Percentiles rank a stretch among this genome's conserved stretches.
These are phyloP conservation scores for Mycena haematopus DNA, from an alignment of 768 basidiomycete genomes.

Conservation along the genomic window DNA sequence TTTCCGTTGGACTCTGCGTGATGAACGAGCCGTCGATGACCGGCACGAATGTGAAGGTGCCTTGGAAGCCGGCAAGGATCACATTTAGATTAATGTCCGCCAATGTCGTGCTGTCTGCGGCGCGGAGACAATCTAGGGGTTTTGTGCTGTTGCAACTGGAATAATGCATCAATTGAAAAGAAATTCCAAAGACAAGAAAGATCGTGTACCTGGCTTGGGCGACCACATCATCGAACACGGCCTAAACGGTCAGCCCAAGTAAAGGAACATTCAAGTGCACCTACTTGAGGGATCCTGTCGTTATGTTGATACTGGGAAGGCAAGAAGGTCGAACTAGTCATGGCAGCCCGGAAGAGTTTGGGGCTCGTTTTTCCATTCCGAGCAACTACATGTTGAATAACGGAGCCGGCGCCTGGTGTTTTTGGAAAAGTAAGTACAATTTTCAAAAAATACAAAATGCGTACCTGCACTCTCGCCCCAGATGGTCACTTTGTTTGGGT, in stretches of 20 bases:
- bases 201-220: not conserved
- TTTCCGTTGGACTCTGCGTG: constrained; percentile 37
- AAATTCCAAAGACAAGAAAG: not conserved
- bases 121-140: not conserved
- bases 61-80: not conserved
- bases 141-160: not conserved
- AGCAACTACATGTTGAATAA: constrained; percentile 40
- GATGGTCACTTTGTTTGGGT: constrained; percentile 33
- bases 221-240: not conserved
- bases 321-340: constrained; percentile 21
- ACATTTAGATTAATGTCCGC: not conserved
- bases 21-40: constrained; percentile 45
- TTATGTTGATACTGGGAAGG: constrained; percentile 42
- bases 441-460: no score
- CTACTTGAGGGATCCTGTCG: constrained; percentile 10
- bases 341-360: constrained; percentile 35
- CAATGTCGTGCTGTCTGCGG: not conserved
- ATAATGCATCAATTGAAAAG: not conserved
- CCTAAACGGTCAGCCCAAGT: not conserved
- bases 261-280: not conserved
- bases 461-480: constrained; percentile 38
- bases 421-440: not conserved
- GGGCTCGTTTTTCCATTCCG: constrained; percentile 40
- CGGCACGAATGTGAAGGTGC: constrained; percentile 36
- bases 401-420: constrained; percentile 38